phyloP scores from a whole-genome alignment of 768 basidiomycete species.

The Kwoniella shandongensis region DNA sequence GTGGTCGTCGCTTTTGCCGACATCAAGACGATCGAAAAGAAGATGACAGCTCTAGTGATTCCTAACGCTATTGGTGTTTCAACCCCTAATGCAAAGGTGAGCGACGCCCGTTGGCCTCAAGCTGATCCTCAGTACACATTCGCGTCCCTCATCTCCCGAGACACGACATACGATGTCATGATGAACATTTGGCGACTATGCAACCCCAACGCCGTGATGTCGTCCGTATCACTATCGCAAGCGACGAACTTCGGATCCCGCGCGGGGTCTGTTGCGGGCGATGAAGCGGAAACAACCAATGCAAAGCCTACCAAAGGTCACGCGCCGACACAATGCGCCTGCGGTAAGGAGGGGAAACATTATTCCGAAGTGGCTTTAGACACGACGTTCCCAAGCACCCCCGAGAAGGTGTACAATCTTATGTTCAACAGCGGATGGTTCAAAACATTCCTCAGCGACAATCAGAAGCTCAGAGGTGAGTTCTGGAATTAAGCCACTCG shows the following conservation, averaged over 20 bases:
- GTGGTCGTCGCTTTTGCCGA: slow-evolving; percentile 85
- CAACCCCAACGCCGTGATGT: slow-evolving; percentile 63
- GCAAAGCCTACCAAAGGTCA: slow-evolving; percentile 58
- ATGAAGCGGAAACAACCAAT: slow-evolving; percentile 26
- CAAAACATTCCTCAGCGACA: slow-evolving; percentile 85
- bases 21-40: slow-evolving; percentile 84
- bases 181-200: slow-evolving; percentile 92
- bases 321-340: slow-evolving; percentile 61
- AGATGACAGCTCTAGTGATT: slow-evolving; percentile 96
- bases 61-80: slow-evolving; percentile 92
- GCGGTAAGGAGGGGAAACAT: slow-evolving; percentile 70
- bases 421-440: slow-evolving; percentile 95
- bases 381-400: slow-evolving; percentile 77
- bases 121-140: slow-evolving; percentile 72
- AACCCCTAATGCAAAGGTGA: slow-evolving; percentile 62
- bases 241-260: slow-evolving; percentile 23
- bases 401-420: slow-evolving; percentile 91
- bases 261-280: slow-evolving; percentile 28
- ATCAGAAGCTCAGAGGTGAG: slow-evolving; percentile 84
- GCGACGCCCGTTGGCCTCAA: slow-evolving; percentile 1
- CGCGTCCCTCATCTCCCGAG: slow-evolving; percentile 92
- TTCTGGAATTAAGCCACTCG: slow-evolving; percentile 17
- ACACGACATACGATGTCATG: slow-evolving; percentile 94
- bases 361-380: slow-evolving; percentile 74
- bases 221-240: slow-evolving; percentile 25